Conservation (phyloP, 495 filamentous ascomycete genomes). For the Podospora pseudocomata region DNA sequence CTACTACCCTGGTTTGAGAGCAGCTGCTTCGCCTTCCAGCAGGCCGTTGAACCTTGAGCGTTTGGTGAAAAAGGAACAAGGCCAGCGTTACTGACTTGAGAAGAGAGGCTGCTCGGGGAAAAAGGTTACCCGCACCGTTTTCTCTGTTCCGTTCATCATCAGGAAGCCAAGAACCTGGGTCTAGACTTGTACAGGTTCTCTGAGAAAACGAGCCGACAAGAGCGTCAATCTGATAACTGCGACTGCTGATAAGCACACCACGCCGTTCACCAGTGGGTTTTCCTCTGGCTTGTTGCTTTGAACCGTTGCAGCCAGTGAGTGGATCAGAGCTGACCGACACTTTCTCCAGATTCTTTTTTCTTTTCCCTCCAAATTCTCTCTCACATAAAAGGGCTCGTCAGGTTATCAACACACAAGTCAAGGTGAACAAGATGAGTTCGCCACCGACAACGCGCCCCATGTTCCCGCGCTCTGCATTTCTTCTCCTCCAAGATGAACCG, state of each 20-base stretch:
- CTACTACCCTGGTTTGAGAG: background rate
- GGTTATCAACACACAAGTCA: background rate
- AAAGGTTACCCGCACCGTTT: background rate
- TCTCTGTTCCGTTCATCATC: background rate
- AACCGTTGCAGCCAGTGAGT: background rate
- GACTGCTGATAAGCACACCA: background rate
- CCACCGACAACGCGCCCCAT: constrained; percentile 18
- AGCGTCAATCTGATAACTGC: background rate
- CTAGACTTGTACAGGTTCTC: background rate
- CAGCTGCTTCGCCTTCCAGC: too few species aligned
- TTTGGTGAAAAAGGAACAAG: background rate
- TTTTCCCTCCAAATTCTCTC: background rate
- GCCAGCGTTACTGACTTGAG: background rate
- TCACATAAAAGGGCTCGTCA: background rate
- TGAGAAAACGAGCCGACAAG: background rate
- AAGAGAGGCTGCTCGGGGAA: background rate
- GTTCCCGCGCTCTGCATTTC: constrained; percentile 24
- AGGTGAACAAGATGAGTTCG: constrained; percentile 16
- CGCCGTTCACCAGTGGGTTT: background rate
- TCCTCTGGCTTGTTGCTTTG: background rate
- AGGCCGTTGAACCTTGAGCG: background rate
- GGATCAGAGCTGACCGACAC: background rate
- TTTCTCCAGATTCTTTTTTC: background rate
- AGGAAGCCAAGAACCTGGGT: background rate
- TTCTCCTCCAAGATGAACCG: constrained; percentile 38